Base-by-base conservation (phyloP, 495 filamentous ascomycete species). In the Aspergillus sclerotiicarbonarius region DNA sequence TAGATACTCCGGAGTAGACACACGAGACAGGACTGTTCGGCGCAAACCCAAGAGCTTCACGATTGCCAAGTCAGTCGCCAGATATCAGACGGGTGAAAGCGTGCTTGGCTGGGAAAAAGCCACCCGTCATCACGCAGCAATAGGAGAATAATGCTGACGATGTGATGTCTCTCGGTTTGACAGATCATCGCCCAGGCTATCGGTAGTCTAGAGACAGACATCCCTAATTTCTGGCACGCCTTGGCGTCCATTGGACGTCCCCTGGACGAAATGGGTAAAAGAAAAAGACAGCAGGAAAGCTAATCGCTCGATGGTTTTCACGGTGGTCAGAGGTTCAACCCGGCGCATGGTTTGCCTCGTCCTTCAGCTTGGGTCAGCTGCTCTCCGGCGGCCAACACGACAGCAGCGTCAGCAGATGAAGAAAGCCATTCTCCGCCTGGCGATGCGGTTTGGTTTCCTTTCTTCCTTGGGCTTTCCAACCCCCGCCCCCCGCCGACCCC, bases 101-200 rank as follows among this genome's bases (percentile, higher is more conserved):
- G 51, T 46, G 60, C 60, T 62, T 58, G 50, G 44, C 45, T 15
- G 21, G 33, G n/a, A 44, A 31, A 31, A 50, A 53, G 61, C 56
- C 56, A 59, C 56, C 61, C 57, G 61, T 56, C 53, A 57, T 46
- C 61, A 57, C 57, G 49, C 48, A 63, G 53, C 61, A 59, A 56
- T 56, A 63, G 61, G 61, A 63, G 57, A 63, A 58, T 61, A 62
- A 37, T 43, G 33, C 51, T 33, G 19, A 49, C 19, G 49, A 63
- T 63, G 61, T 63, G 61, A 63, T 63, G 51, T 53, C 61, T 59
- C 51, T 49, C 12, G 30, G 37, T 32, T 56, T 57, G 61, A 63
- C 61, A 57, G 61, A 60, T 63, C 61, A 60, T 39, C 57, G 33
- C 30, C 56, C 44, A 50, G 32, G 54, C 9, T 16, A 52, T 37